phyloP scores from a whole-genome alignment of 768 basidiomycete species.

The Mycena vitilis region DNA sequence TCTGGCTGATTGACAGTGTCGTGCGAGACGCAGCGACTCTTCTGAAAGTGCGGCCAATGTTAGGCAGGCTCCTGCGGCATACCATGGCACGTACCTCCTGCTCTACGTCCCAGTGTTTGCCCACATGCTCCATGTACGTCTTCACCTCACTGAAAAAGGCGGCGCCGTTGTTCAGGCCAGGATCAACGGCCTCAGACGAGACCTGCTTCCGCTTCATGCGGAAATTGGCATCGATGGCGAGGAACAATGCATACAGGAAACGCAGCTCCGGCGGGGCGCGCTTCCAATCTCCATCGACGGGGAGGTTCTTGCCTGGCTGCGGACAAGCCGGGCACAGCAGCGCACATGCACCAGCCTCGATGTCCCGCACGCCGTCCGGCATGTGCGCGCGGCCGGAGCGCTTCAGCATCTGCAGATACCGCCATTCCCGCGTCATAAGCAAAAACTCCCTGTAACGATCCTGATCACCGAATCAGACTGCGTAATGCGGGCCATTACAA shows the following conservation, averaged over 20 bases:
- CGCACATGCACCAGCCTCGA: not conserved
- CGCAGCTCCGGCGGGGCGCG: constrained; percentile 13
- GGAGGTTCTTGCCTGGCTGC: constrained; percentile 42
- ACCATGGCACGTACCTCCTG: constrained; percentile 13
- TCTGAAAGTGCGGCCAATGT: constrained; percentile 24
- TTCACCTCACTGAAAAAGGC: constrained; percentile 44
- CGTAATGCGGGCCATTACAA: not conserved
- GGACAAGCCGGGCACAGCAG: constrained; percentile 43
- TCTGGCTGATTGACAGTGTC: constrained; percentile 15
- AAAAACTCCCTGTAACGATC: constrained; percentile 33
- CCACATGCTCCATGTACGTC: constrained; percentile 38
- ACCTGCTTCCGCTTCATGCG: constrained; percentile 43
- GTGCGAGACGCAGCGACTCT: constrained; percentile 31
- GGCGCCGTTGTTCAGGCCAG: constrained; percentile 42
- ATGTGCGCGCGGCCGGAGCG: constrained; percentile 28
- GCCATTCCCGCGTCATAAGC: constrained; percentile 26
- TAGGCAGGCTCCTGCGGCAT: too few species aligned
- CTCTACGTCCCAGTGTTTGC: not conserved
- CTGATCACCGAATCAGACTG: constrained; percentile 7
- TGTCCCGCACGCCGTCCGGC: constrained; percentile 3
- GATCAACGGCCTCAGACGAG: constrained; percentile 41
- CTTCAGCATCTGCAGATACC: constrained; percentile 30
- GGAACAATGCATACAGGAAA: constrained; percentile 43
- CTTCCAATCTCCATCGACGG: constrained; percentile 36
- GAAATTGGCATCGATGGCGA: constrained; percentile 30